Evolutionary conservation across 2,329 filamentous ascomycete species (phyloP).

Genomic region (Talaromyces islandicus): DNA sequence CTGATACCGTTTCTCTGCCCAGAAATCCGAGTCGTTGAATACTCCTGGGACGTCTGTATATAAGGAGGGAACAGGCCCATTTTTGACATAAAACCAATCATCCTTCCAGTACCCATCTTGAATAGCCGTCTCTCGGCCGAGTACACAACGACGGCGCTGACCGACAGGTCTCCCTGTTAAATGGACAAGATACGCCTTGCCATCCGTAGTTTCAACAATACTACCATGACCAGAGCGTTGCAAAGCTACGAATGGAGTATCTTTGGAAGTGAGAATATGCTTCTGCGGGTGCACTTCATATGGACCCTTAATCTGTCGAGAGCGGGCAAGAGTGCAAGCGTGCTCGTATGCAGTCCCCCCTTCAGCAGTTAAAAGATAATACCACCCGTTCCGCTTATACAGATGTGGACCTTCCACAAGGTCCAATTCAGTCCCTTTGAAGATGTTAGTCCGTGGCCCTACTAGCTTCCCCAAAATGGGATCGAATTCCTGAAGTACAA

Average conservation of each 20-base stretch:
- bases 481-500: constrained; percentile 9
- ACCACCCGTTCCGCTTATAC: constrained; percentile 44
- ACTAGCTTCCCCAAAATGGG: constrained; percentile 5
- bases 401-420: constrained; percentile 46
- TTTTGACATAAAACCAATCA: constrained; percentile 9
- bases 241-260: constrained; percentile 7
- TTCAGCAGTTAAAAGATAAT: constrained; percentile 47
- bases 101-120: constrained; percentile 9
- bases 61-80: constrained; percentile 9
- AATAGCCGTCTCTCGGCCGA: constrained; percentile 9
- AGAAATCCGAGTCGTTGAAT: constrained; percentile 4
- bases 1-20: constrained; percentile 5
- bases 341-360: constrained; percentile 46
- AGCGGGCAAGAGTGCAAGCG: constrained; percentile 45
- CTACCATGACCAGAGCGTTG: constrained; percentile 10
- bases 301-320: constrained; percentile 40
- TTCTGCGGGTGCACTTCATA: constrained; percentile 40
- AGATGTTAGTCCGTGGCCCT: constrained; percentile 6
- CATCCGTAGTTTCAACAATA: constrained; percentile 8
- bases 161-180: constrained; percentile 9
- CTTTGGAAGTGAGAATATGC: constrained; percentile 38
- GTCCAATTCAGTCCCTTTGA: constrained; percentile 10
- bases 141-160: constrained; percentile 8
- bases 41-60: constrained; percentile 6
- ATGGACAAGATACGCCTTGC: constrained; percentile 9